Evolutionary conservation across 805 yeast species (phyloP), one percentile per base, ranked within the genome.

Genomic region (Blastobotrys chiropterorum): DNA sequence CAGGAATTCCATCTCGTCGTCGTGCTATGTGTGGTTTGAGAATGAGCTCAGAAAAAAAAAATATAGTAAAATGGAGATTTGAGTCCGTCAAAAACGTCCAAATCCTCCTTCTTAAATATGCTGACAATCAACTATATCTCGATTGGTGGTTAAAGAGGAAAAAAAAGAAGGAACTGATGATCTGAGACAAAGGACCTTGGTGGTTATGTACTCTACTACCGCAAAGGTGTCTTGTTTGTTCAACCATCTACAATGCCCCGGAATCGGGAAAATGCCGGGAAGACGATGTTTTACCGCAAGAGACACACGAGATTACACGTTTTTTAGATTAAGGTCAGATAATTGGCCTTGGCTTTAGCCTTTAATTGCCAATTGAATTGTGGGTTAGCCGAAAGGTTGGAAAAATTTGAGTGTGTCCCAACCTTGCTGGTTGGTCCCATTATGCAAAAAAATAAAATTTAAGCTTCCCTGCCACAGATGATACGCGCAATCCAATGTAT

Each of bases 191-290:
- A n/a, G 39, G 5, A 44, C 47, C 47, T 44, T 44, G 26, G 47
- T 26, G 47, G 47, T 44, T 44, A 30, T 22, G 13, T n/a, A 4
- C 8, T 13, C 34, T n/a, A 16, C 16, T 22, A 44, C 47, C 47
- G 21, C 47, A 11, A 44, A 44, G 47, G 47, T 44, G 39, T 20
- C 39, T 44, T 44, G 14, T 6, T 7, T 13, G 38, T 2, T 11
- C 39, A 22, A 16, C n/a, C 17, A 6, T 19, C 34, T 16, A 5
- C 45, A 42, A 11, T n/a, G 11, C 11, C 7, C 38, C 38, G 38
- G 14, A n/a, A 38, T 11, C 3, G 13, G 14, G 14, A 38, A 11
- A n/a, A 16, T n/a, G n/a, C n/a, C n/a, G n/a, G n/a, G n/a, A n/a
- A n/a, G n/a, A n/a, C n/a, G n/a, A n/a, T n/a, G 34, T 5, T 26